phyloP scores from a whole-genome alignment of 495 filamentous ascomycete species.

The Penicillium pancosmium region DNA sequence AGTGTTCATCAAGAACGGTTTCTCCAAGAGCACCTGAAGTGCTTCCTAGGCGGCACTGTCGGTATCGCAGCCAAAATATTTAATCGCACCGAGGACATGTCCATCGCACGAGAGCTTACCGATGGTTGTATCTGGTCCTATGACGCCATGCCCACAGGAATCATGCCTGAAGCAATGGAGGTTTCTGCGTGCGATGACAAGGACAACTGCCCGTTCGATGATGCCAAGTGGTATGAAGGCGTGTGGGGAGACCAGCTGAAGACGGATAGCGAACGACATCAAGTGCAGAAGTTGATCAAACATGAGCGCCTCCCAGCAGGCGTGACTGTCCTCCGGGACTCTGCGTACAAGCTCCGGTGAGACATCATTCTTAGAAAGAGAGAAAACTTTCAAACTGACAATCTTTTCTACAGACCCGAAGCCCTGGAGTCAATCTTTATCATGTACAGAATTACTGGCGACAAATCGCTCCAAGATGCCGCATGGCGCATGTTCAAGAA shows the following conservation, averaged over 20 bases:
- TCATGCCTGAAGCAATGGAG: constrained; percentile 63
- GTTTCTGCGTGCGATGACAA: constrained; percentile 52
- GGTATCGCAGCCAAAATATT: constrained; percentile 63
- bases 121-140: constrained; percentile 65
- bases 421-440: constrained; percentile 76
- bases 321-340: constrained; percentile 59
- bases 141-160: constrained; percentile 55
- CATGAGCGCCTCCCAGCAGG: constrained; percentile 56
- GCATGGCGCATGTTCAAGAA: constrained; percentile 79
- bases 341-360: constrained; percentile 68
- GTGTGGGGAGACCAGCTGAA: constrained; percentile 29
- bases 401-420: constrained; percentile 52
- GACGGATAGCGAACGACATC: constrained; percentile 33
- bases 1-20: constrained; percentile 38
- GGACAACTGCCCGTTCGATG: constrained; percentile 58
- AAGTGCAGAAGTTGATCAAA: constrained; percentile 44
- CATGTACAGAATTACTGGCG: constrained; percentile 74
- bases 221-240: constrained; percentile 50
- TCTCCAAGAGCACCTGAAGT: constrained; percentile 59
- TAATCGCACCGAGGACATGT: constrained; percentile 54
- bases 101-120: constrained; percentile 56
- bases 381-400: neutral
- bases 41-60: constrained; percentile 65
- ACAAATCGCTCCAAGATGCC: constrained; percentile 62
- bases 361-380: constrained; percentile 10